Evolutionary conservation across 306 rosid species (phyloP), one percentile per base, ranked within the genome.

Genomic region (Casuarina equisetifolia): DNA sequence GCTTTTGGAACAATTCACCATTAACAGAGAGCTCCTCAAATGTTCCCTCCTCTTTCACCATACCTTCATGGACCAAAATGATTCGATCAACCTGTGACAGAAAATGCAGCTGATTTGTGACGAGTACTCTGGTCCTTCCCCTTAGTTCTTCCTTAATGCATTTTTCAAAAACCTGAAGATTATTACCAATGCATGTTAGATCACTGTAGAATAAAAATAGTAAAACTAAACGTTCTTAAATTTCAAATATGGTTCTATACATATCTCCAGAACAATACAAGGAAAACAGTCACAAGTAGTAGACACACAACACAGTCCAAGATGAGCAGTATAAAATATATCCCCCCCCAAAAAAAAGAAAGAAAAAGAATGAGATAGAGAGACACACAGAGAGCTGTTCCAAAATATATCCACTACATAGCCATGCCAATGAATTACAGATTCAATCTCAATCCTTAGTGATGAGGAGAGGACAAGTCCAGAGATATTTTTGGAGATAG

Each of bases 31-130:
- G 86, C 85, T 94, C 94, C 86, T 90, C 96, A 76, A 89, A 94
- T 71, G 96, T 92, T 81, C 98, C 98, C 69, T 86, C 86, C 83
- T 90, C 98, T 80, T 82, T 83, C 76, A 94, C 73, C 79, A 36
- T 80, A 43, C 98, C 97, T 10, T 94, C 92, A 53, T 80, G 84
- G 66, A 94, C 85, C 49, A 94, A 70, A 78, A 94, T 79, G 72
- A 94, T 88, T 76, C 84, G 85, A 58, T 94, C 98, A 75, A 94
- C 94, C 64, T 88, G 96, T 63, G 96, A 92, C 78, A 94, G 98
- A 83, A 94, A 90, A 84, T 91, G 98, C 49, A 94, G 88, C 83
- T 94, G 98, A 85, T 94, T 94, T 45, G 98, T 94, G 76, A 94
- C 97, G 72, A 94, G 96, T 79, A 91, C 87, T 80, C 97, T 81